Evolutionary conservation across 1,139 yeast species (phyloP).

Genomic region (Scheffersomyces lignicola): DNA sequence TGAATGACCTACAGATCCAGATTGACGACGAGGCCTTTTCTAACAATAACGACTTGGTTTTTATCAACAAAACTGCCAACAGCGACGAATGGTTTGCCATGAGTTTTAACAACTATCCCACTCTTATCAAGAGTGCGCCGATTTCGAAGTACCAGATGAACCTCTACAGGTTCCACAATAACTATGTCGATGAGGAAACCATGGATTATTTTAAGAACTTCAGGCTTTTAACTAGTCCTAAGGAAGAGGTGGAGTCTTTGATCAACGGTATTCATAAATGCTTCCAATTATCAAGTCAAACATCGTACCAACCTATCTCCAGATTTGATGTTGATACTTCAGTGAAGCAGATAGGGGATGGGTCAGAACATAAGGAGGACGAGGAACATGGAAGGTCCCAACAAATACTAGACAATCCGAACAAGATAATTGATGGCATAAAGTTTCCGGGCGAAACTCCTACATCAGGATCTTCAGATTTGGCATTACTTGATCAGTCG

Average conservation of each 20-base stretch:
- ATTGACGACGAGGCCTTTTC: slow-evolving; percentile 18
- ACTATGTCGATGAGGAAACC: slow-evolving; percentile 9
- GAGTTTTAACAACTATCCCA: slow-evolving; percentile 75
- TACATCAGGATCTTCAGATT: slow-evolving; percentile 13
- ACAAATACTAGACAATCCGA: slow-evolving; percentile 11
- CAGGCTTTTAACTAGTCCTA: slow-evolving; percentile 17
- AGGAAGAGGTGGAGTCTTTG: slow-evolving; percentile 28
- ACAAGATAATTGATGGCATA: slow-evolving; percentile 40
- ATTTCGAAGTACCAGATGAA: slow-evolving; percentile 54
- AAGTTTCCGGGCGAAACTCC: slow-evolving; percentile 25
- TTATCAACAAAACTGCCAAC: slow-evolving; percentile 61
- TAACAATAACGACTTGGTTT: slow-evolving; percentile 46
- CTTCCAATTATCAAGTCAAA: slow-evolving; percentile 32
- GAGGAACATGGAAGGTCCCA: not conserved
- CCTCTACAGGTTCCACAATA: slow-evolving; percentile 26
- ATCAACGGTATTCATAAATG: slow-evolving; percentile 55
- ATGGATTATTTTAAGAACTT: slow-evolving; percentile 17
- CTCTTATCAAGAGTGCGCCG: slow-evolving; percentile 80
- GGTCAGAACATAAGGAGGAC: slow-evolving; percentile 10
- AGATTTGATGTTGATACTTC: slow-evolving; percentile 22
- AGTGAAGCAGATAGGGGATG: slow-evolving; percentile 29
- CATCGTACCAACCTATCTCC: slow-evolving; percentile 39
- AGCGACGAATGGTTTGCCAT: slow-evolving; percentile 83
- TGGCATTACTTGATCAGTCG: slow-evolving; percentile 14
- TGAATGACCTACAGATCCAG: slow-evolving; percentile 33